Evolutionary conservation across 371 early-diverging fungal genomes (phyloP).

Genomic region (Rhizopus delemar): DNA sequence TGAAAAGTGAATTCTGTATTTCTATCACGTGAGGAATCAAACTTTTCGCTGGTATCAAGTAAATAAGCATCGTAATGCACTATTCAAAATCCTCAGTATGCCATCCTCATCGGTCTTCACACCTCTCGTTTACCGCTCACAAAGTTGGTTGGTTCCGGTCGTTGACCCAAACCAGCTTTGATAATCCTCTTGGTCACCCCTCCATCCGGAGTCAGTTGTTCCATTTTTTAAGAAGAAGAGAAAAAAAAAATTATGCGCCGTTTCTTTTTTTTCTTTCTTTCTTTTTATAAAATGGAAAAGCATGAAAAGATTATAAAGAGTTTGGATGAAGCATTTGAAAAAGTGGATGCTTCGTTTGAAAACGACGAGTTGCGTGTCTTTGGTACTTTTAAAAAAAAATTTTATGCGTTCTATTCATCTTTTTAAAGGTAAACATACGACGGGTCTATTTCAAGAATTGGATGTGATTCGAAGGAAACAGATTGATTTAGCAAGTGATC

Average conservation of each 20-base stretch:
- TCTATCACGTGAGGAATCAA: slow-evolving; percentile 43
- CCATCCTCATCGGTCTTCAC: not conserved
- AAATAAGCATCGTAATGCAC: slow-evolving; percentile 43
- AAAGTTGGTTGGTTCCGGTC: slow-evolving; percentile 22
- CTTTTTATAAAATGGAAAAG: slow-evolving; percentile 14
- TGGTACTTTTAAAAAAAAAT: slow-evolving; percentile 7
- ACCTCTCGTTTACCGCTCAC: slow-evolving; percentile 28
- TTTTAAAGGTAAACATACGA: slow-evolving; percentile 18
- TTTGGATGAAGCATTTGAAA: slow-evolving; percentile 20
- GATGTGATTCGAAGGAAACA: slow-evolving; percentile 28
- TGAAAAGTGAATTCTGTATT: slow-evolving; percentile 21
- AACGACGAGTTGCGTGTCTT: slow-evolving; percentile 21
- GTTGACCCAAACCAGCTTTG: slow-evolving; percentile 25
- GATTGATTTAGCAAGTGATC: slow-evolving; percentile 24
- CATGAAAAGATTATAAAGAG: slow-evolving; percentile 18
- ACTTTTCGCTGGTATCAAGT: slow-evolving; percentile 19
- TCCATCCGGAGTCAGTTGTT: slow-evolving; percentile 34
- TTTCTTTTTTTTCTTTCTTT: slow-evolving; percentile 2
- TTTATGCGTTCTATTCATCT: not conserved
- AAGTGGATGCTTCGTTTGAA: slow-evolving; percentile 18
- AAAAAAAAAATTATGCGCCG: too few species aligned
- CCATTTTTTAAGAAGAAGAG: not conserved
- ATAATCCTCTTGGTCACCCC: slow-evolving; percentile 43
- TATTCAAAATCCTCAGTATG: slow-evolving; percentile 1
- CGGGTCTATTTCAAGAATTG: slow-evolving; percentile 16